Evolutionary conservation across 768 basidiomycete genomes (phyloP), one percentile per base, ranked within the genome.

Genomic region (Panus rudis): DNA sequence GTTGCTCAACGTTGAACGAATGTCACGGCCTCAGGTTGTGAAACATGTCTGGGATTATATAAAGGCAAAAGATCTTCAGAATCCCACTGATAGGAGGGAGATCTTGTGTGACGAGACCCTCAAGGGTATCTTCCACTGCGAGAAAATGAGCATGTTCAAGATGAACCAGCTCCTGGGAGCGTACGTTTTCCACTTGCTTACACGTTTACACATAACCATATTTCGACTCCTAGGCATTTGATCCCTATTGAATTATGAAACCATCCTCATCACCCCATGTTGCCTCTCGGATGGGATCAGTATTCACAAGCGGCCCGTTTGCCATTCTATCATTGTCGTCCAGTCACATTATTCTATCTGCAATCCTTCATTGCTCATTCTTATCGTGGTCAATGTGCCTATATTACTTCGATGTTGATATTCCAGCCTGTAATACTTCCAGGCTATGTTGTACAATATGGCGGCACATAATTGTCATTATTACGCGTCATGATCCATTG

Each of bases 41-140:
- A 94, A 94, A 61, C 78, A 78, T 43, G 66, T 96, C 10, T 96
- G 92, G 92, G 78, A 75, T 11, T 83, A 94, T 61, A 92, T 96
- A 61, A 92, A 88, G 59, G 70, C 58, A 12, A 75, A 89, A 45
- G 71, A 79, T 22, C 69, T 93, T 34, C 92, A 97, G 65, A 92
- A 97, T 58, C 89, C 90, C 4, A 61, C 57, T 1, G 88, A 94
- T 63, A 84, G 72, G 63, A 78, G 79, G 43, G 89, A 88, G 60
- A 96, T 97, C 48, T 51, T 91, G 2, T 93, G 92, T 56, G 92
- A 97, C 61, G 67, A 72, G 14, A 68, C 62, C 14, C 58, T 96
- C 52, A 74, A 72, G 54, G 77, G 81, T 5, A 76, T 94, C 17
- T 94, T 97, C 61, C 75, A 74, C 44, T 73, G 76, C 11, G 85